Percentiles rank a stretch among this genome's conserved stretches.
Evolutionary conservation across 1,139 yeast genomes (phyloP).

Genomic region (Hyphopichia burtonii): DNA sequence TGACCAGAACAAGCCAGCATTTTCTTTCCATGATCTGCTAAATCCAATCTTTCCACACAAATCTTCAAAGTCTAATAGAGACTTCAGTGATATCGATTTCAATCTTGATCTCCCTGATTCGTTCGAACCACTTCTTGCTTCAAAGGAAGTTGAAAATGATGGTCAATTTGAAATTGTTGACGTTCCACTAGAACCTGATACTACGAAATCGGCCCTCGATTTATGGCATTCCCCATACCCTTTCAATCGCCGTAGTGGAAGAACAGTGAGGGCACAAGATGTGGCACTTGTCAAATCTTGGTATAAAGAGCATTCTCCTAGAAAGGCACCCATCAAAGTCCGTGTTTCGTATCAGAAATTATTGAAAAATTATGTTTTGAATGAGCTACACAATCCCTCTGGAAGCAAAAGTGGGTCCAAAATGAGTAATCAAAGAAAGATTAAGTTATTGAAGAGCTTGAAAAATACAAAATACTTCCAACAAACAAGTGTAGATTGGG

Average conservation of each 20-base stretch:
- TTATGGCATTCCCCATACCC: conserved; percentile 85
- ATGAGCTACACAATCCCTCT: conserved; percentile 56
- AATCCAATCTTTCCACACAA: conserved; percentile 55
- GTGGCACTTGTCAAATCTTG: conserved; percentile 80
- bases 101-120: conserved; percentile 37
- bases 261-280: conserved; percentile 81
- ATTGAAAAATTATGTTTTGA: conserved; percentile 69
- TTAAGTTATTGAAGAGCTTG: conserved; percentile 64
- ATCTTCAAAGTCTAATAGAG: conserved; percentile 11
- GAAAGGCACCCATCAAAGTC: conserved; percentile 66
- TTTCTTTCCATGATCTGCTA: conserved; percentile 51
- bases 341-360: conserved; percentile 86
- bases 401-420: conserved; percentile 32
- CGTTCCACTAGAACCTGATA: conserved; percentile 31
- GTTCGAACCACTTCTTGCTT: conserved; percentile 48
- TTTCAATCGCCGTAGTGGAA: conserved; percentile 71
- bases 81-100: conserved; percentile 25
- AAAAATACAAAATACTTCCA: conserved; percentile 85
- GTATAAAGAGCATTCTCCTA: conserved; percentile 70
- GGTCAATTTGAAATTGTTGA: conserved; percentile 20
- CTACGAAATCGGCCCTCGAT: conserved; percentile 58
- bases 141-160: conserved; percentile 31
- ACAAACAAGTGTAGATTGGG: conserved; percentile 94
- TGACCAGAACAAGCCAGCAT: conserved; percentile 56
- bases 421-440: conserved; percentile 42